Conservation (phyloP, 2,329 filamentous ascomycete genomes). For the Penicillium sp. region DNA sequence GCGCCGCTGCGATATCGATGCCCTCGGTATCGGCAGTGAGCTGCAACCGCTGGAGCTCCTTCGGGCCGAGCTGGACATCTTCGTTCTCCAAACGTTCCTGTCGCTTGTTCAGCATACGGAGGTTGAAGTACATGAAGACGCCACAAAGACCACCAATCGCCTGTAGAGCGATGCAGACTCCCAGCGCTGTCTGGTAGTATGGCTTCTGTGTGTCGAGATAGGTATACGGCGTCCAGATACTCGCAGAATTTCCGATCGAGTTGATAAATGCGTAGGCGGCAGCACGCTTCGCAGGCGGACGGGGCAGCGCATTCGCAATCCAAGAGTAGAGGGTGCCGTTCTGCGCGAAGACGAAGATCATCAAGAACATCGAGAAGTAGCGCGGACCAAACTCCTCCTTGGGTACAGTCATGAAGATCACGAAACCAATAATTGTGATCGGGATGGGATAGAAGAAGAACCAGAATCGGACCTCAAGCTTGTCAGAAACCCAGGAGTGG, state of each 20-base stretch:
- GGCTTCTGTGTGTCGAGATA: constrained; percentile 47
- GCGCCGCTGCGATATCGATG: constrained; percentile 54
- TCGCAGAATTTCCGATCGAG: constrained; percentile 57
- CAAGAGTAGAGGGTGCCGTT: constrained; percentile 35
- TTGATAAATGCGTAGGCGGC: constrained; percentile 62
- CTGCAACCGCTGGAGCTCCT: constrained; percentile 53
- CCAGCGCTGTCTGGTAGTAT: constrained; percentile 48
- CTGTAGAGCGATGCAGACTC: constrained; percentile 48
- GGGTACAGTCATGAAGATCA: constrained; percentile 59
- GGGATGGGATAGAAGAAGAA: constrained; percentile 59
- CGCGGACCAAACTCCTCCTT: constrained; percentile 53
- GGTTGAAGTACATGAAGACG: constrained; percentile 43
- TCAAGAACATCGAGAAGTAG: constrained; percentile 61
- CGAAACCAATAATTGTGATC: constrained; percentile 55
- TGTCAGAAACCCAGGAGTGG: constrained; percentile 53
- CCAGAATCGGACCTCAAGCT: constrained; percentile 53
- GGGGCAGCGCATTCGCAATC: constrained; percentile 57
- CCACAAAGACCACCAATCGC: constrained; percentile 40
- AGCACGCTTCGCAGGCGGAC: constrained; percentile 60
- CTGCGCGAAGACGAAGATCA: constrained; percentile 59
- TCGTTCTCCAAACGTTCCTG: constrained; percentile 57
- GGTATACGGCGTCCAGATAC: constrained; percentile 58
- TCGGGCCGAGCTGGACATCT: constrained; percentile 50
- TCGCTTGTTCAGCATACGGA: constrained; percentile 54
- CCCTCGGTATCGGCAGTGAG: constrained; percentile 58